phyloP scores from a whole-genome alignment of 352 stramenopile species.

The Pythium dissotocum region DNA sequence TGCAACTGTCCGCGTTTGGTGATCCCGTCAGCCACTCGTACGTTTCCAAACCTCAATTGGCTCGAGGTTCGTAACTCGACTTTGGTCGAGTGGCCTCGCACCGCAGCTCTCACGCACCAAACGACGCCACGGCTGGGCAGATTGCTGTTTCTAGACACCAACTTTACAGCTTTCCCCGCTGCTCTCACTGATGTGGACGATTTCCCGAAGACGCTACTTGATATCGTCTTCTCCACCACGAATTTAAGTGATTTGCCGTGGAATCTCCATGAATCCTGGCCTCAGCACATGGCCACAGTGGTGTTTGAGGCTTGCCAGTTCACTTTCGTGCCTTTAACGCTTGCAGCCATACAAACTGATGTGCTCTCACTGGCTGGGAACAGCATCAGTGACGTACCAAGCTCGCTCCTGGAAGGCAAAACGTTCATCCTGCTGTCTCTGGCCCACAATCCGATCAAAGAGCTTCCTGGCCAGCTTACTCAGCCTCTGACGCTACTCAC shows the following conservation, averaged over 20 bases:
- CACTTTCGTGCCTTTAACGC: neutral
- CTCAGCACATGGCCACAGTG: neutral
- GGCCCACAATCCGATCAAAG: slow-evolving; percentile 9
- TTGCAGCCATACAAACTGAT: slow-evolving; percentile 1
- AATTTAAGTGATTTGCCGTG: slow-evolving; percentile 12
- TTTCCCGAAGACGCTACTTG: slow-evolving; percentile 7
- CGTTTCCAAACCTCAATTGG: slow-evolving; percentile 20
- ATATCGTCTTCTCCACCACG: slow-evolving; percentile 14
- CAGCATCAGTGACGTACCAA: neutral
- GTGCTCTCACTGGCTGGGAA: slow-evolving; percentile 19
- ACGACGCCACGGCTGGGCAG: slow-evolving; percentile 7
- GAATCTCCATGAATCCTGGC: slow-evolving; percentile 1
- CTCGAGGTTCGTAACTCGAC: slow-evolving; percentile 20
- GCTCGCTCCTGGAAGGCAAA: neutral
- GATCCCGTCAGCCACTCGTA: slow-evolving; percentile 15
- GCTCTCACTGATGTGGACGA: neutral
- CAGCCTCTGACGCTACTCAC: neutral
- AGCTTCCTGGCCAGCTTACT: neutral
- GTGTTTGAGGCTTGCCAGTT: slow-evolving; percentile 17
- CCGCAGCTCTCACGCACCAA: neutral
- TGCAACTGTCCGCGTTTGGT: slow-evolving; percentile 14
- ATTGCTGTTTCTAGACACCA: slow-evolving; percentile 14
- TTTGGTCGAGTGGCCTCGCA: slow-evolving; percentile 2
- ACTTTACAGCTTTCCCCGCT: slow-evolving; percentile 10
- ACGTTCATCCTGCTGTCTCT: slow-evolving; percentile 17